Percentiles rank a stretch among this genome's conserved stretches.
Conservation (phyloP, 495 filamentous ascomycete genomes). For the Neurospora sublineolata region DNA sequence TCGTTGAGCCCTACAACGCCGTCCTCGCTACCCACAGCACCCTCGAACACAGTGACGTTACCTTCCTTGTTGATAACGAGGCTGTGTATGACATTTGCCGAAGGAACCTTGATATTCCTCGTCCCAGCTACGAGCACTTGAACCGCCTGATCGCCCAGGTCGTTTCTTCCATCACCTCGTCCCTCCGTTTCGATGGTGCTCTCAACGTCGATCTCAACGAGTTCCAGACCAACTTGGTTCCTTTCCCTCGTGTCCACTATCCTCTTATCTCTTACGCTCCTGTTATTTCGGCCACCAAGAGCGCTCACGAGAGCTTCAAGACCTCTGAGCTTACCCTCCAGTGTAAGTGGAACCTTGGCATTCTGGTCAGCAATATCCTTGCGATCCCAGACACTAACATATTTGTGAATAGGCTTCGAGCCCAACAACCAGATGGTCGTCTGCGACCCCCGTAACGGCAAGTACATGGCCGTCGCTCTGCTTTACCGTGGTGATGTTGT, state of each 20-base stretch:
- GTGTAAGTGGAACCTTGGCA: slow-evolving; percentile 41
- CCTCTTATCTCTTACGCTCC: slow-evolving; percentile 83
- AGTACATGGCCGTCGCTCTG: slow-evolving; percentile 88
- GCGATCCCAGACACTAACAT: neutral
- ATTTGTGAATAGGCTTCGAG: slow-evolving; percentile 52
- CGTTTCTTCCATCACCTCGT: slow-evolving; percentile 84
- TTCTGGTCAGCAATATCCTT: neutral
- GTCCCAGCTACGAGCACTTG: slow-evolving; percentile 75
- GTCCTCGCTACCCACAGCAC: slow-evolving; percentile 87
- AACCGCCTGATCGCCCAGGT: slow-evolving; percentile 88
- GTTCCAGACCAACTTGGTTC: slow-evolving; percentile 91
- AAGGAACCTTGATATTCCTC: slow-evolving; percentile 77
- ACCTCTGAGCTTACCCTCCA: slow-evolving; percentile 79
- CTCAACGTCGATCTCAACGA: slow-evolving; percentile 89
- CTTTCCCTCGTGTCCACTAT: slow-evolving; percentile 86
- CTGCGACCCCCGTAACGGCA: slow-evolving; percentile 82
- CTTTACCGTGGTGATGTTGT: slow-evolving; percentile 86
- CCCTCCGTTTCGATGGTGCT: slow-evolving; percentile 79
- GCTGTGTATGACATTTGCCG: slow-evolving; percentile 89
- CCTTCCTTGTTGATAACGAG: slow-evolving; percentile 88
- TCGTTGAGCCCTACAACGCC: slow-evolving; percentile 90
- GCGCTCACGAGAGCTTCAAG: slow-evolving; percentile 85
- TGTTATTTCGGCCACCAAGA: slow-evolving; percentile 70
- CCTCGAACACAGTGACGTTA: slow-evolving; percentile 87
- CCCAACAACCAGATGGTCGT: slow-evolving; percentile 96